A percentile compares a stretch with the other conserved stretches of the same genome.
Conservation (phyloP, 2,329 filamentous ascomycete species). For the Chalara sp. region DNA sequence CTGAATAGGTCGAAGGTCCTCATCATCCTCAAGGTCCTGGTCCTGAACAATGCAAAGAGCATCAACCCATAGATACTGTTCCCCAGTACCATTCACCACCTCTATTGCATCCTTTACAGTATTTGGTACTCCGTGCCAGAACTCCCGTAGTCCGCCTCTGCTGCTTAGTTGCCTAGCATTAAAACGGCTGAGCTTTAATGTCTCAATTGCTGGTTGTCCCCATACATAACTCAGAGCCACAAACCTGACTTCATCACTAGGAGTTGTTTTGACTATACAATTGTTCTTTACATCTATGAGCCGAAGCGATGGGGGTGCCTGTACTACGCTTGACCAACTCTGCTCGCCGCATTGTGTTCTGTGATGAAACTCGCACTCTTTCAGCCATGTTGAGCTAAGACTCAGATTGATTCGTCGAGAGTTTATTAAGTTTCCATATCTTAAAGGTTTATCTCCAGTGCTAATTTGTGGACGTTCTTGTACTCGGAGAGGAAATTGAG, state of each 20-base stretch:
- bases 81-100: slow-evolving; percentile 14
- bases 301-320: not conserved
- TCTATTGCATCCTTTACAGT: slow-evolving; percentile 20
- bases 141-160: not conserved
- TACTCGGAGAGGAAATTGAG: not conserved
- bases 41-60: slow-evolving; percentile 22
- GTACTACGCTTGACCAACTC: not conserved
- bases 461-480: not conserved
- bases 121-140: slow-evolving; percentile 8
- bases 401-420: not conserved
- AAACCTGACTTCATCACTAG: not conserved
- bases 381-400: not conserved
- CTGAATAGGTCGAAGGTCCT: slow-evolving; percentile 1
- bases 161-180: slow-evolving; percentile 12
- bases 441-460: not conserved
- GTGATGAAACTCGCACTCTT: not conserved
- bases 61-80: slow-evolving; percentile 26
- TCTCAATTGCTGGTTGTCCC: slow-evolving; percentile 3
- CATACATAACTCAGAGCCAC: slow-evolving; percentile 13
- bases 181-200: not conserved
- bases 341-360: not conserved
- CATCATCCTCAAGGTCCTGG: slow-evolving; percentile 10
- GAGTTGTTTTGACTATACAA: not conserved
- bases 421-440: not conserved
- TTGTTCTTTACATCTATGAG: not conserved